Percentiles rank a stretch among this genome's conserved stretches.
Conservation (phyloP, 1,284 basidiomycete genomes). For the Microbotryum violaceum region DNA sequence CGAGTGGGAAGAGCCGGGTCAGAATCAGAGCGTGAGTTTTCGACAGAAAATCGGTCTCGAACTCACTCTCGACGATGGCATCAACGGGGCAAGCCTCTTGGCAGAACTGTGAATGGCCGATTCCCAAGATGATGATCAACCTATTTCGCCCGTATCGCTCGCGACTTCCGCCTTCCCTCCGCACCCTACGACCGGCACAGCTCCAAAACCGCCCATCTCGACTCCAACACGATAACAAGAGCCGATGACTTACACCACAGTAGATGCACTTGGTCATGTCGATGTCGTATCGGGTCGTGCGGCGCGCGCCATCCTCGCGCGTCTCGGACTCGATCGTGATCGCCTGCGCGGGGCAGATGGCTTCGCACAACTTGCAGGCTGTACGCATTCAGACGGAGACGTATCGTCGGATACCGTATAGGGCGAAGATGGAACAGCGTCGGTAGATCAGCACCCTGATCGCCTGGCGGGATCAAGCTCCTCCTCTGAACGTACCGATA, state of each 20-base stretch:
- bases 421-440: not conserved
- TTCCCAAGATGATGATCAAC: not conserved
- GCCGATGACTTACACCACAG: slow-evolving; percentile 47
- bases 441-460: not conserved
- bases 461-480: too few relatives aligned
- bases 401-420: not conserved
- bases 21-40: not conserved
- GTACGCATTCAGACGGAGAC: not conserved
- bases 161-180: not conserved
- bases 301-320: slow-evolving; percentile 85
- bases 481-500: slow-evolving; percentile 60
- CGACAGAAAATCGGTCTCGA: slow-evolving; percentile 13
- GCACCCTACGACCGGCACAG: not conserved
- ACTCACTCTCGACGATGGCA: slow-evolving; percentile 96
- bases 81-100: slow-evolving; percentile 99
- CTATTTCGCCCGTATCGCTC: too few relatives aligned
- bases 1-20: not conserved
- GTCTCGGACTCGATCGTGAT: slow-evolving; percentile 99
- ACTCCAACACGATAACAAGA: slow-evolving; percentile 52
- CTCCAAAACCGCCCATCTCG: slow-evolving; percentile 46
- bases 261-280: slow-evolving; percentile 93
- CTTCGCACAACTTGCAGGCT: slow-evolving; percentile 99
- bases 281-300: slow-evolving; percentile 97
- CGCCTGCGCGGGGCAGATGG: slow-evolving; percentile 97
- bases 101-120: slow-evolving; percentile 32